phyloP scores from a whole-genome alignment of 1,284 basidiomycete genomes.

The Wallemia ichthyophaga region DNA sequence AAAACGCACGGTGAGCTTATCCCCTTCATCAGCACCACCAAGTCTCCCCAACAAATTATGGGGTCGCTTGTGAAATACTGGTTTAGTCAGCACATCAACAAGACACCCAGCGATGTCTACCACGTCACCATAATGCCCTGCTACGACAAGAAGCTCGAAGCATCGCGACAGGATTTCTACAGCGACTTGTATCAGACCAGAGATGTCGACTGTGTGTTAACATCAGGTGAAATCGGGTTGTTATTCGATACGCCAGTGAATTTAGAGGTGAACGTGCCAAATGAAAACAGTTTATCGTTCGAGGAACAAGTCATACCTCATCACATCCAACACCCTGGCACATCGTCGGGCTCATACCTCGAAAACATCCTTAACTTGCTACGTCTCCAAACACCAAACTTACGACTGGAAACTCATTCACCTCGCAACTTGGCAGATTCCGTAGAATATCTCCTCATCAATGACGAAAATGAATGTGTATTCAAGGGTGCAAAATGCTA shows the following conservation, averaged over 20 bases:
- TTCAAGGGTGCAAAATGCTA: slow-evolving; percentile 89
- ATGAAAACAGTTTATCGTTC: slow-evolving; percentile 17
- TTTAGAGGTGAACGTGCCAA: slow-evolving; percentile 25
- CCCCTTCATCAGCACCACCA: slow-evolving; percentile 57
- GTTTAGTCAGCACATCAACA: slow-evolving; percentile 24
- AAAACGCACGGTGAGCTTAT: slow-evolving; percentile 86
- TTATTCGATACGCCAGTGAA: slow-evolving; percentile 69
- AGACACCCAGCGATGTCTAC: slow-evolving; percentile 34
- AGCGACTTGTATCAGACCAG: slow-evolving; percentile 43
- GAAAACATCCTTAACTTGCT: slow-evolving; percentile 31
- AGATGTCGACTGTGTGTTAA: slow-evolving; percentile 91
- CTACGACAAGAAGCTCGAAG: slow-evolving; percentile 98
- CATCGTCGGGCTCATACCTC: slow-evolving; percentile 79
- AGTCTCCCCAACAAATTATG: slow-evolving; percentile 82
- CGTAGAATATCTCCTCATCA: slow-evolving; percentile 29
- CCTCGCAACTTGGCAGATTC: slow-evolving; percentile 32
- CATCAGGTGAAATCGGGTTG: slow-evolving; percentile 73
- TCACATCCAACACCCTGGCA: slow-evolving; percentile 44
- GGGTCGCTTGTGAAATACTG: slow-evolving; percentile 71
- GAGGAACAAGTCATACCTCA: slow-evolving; percentile 26
- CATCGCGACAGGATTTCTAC: slow-evolving; percentile 70
- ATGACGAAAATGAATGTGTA: slow-evolving; percentile 27
- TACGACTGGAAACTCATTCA: slow-evolving; percentile 25
- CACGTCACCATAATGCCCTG: slow-evolving; percentile 97
- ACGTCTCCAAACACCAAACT: slow-evolving; percentile 21